phyloP scores from a whole-genome alignment of 805 yeast genomes.

The Suhomyces faveliae region DNA sequence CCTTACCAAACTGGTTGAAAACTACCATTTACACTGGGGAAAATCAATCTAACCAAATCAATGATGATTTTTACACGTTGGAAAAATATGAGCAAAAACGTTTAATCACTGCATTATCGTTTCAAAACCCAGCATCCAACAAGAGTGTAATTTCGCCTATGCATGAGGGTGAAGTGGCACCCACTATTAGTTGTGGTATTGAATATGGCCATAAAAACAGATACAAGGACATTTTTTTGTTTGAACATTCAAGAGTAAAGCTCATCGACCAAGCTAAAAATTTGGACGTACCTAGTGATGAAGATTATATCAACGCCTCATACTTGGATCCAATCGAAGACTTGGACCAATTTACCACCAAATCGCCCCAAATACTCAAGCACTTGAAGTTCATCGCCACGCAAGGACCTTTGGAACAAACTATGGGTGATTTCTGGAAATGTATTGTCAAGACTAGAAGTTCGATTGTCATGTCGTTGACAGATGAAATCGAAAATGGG shows the following conservation, averaged over 20 bases:
- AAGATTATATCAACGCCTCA: slow-evolving; percentile 85
- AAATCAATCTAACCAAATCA: slow-evolving; percentile 17
- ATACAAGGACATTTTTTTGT: slow-evolving; percentile 85
- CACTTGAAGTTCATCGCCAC: slow-evolving; percentile 59
- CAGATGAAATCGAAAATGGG: slow-evolving; percentile 73
- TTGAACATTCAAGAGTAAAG: slow-evolving; percentile 79
- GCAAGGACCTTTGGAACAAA: slow-evolving; percentile 80
- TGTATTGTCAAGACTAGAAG: slow-evolving; percentile 63
- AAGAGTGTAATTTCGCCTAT: slow-evolving; percentile 5
- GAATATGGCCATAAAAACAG: slow-evolving; percentile 65
- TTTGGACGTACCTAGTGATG: slow-evolving; percentile 18
- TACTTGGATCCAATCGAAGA: slow-evolving; percentile 39
- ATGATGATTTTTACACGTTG: slow-evolving; percentile 53
- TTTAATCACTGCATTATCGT: slow-evolving; percentile 40
- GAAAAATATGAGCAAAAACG: slow-evolving; percentile 72
- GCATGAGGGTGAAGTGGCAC: slow-evolving; percentile 25
- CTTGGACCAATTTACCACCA: slow-evolving; percentile 11
- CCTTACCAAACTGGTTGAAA: slow-evolving; percentile 40
- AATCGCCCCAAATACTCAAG: slow-evolving; percentile 6
- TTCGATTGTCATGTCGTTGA: slow-evolving; percentile 70
- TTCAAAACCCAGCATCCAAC: slow-evolving; percentile 5
- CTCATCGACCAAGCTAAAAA: slow-evolving; percentile 29
- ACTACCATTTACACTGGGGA: slow-evolving; percentile 8
- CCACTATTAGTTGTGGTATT: slow-evolving; percentile 67
- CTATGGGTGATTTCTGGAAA: slow-evolving; percentile 84